Percentiles rank a stretch among this genome's conserved stretches.
phyloP scores from a whole-genome alignment of 1,139 yeast genomes.

The Candida sanyaensis region DNA sequence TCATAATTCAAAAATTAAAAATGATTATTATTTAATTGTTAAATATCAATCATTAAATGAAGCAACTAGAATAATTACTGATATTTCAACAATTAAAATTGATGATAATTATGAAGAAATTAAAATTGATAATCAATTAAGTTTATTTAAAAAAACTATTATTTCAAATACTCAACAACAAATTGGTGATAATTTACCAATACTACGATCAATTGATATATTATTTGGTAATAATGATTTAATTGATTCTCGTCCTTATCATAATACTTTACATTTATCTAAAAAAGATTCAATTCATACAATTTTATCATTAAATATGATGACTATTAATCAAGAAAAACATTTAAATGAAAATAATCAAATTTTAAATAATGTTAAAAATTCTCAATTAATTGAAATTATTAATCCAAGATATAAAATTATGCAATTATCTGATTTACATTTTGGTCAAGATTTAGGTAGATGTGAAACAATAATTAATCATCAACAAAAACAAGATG shows the following conservation, averaged over 20 bases:
- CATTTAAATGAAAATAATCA: conserved; percentile 2
- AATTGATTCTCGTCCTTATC: conserved; percentile 19
- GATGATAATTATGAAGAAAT: conserved; percentile 10
- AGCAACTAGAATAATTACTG: conserved; percentile 17
- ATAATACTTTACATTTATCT: conserved; percentile 12
- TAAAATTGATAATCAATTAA: conserved; percentile 5
- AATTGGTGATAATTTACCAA: conserved; percentile 13
- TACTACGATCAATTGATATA: conserved; percentile 27
- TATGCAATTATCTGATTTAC: conserved; percentile 43
- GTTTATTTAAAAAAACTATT: conserved; percentile 11
- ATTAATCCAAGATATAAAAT: conserved; percentile 25
- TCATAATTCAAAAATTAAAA: conserved; percentile 4
- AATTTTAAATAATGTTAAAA: conserved; percentile 4
- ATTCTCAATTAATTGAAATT: conserved; percentile 6
- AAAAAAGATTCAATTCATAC: conserved; percentile 13
- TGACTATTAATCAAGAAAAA: conserved; percentile 7
- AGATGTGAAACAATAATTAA: conserved; percentile 16
- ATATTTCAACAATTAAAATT: conserved; percentile 13
- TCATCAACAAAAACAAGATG: too few relatives aligned
- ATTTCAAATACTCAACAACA: conserved; percentile 9
- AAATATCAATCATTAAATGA: conserved; percentile 13
- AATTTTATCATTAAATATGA: conserved; percentile 13
- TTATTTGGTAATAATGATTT: conserved; percentile 26
- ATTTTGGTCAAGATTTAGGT: conserved; percentile 36
- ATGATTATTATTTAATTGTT: conserved; percentile 17